A percentile compares a stretch with the other conserved stretches of the same genome.
Conservation (phyloP, 495 filamentous ascomycete genomes). For the Pseudotulostoma volvatum region DNA sequence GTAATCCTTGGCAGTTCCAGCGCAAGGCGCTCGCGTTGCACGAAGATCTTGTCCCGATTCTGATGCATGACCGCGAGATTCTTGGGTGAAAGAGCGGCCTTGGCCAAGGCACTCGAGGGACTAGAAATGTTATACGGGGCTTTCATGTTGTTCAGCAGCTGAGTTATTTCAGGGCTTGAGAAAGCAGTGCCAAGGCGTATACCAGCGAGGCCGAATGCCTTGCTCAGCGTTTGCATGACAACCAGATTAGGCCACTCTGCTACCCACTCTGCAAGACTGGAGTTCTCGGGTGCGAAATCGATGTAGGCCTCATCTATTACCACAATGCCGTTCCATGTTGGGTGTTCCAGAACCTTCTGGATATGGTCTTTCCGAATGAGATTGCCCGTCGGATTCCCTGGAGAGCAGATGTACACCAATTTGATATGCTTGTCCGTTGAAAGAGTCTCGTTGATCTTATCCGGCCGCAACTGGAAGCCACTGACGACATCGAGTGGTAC, state of each 20-base stretch:
- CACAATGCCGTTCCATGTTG: constrained; percentile 88
- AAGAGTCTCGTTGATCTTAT: constrained; percentile 48
- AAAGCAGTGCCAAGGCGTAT: constrained; percentile 65
- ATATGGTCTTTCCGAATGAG: constrained; percentile 65
- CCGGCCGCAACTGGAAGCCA: constrained; percentile 53
- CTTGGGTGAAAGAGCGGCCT: constrained; percentile 43
- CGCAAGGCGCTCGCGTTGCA: constrained; percentile 62
- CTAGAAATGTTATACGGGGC: constrained; percentile 89
- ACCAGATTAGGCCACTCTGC: constrained; percentile 89
- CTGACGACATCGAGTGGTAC: constrained; percentile 51
- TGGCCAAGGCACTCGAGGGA: constrained; percentile 69
- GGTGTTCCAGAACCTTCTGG: constrained; percentile 58
- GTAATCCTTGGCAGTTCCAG: constrained; percentile 54
- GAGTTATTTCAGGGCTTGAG: constrained; percentile 50
- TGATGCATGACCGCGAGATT: constrained; percentile 55
- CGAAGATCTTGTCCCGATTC: constrained; percentile 49
- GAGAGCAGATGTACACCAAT: constrained; percentile 78
- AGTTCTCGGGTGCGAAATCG: constrained; percentile 70
- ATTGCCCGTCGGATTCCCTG: constrained; percentile 81
- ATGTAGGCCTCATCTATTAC: constrained; percentile 94
- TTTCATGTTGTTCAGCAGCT: constrained; percentile 75
- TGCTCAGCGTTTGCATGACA: constrained; percentile 93
- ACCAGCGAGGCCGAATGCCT: constrained; percentile 89
- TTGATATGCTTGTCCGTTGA: constrained; percentile 57
- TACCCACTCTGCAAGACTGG: constrained; percentile 84